Evolutionary conservation across 768 basidiomycete species (phyloP).

Genomic region (Boletus sp.): DNA sequence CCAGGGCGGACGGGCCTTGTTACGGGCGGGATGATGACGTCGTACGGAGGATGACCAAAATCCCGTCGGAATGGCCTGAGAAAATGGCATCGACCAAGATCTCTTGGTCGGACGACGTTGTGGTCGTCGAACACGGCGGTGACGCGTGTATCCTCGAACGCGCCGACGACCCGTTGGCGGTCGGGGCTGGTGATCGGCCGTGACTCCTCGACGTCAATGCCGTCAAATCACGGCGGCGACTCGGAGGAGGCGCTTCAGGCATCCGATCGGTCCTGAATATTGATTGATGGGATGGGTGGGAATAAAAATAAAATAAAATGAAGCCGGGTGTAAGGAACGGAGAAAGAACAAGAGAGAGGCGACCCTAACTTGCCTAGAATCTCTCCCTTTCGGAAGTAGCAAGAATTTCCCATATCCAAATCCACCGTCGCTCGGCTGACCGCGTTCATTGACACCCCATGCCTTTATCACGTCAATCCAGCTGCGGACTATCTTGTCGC

Average conservation of each 20-base stretch:
- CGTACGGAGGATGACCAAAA: slow-evolving; percentile 73
- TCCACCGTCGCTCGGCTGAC: slow-evolving; percentile 80
- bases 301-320: not conserved
- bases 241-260: slow-evolving; percentile 26
- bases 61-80: slow-evolving; percentile 81
- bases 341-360: not conserved
- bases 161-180: not conserved
- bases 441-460: slow-evolving; percentile 83
- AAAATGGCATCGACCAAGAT: slow-evolving; percentile 77
- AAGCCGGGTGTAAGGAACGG: not conserved
- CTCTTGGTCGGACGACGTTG: slow-evolving; percentile 26
- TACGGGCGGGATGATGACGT: slow-evolving; percentile 27
- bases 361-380: slow-evolving; percentile 44
- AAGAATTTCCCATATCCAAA: slow-evolving; percentile 79
- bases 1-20: not conserved
- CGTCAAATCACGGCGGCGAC: slow-evolving; percentile 32
- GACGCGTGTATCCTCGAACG: slow-evolving; percentile 12
- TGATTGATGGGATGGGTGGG: not conserved
- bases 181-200: slow-evolving; percentile 8
- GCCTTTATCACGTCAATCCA: slow-evolving; percentile 80
- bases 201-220: slow-evolving; percentile 11
- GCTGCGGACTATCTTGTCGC: slow-evolving; percentile 63
- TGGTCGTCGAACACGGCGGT: not conserved
- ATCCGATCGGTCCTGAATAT: slow-evolving; percentile 24
- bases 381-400: slow-evolving; percentile 55